Evolutionary conservation across 2,329 filamentous ascomycete species (phyloP).

Genomic region (Fusarium pseudoanthophilum): DNA sequence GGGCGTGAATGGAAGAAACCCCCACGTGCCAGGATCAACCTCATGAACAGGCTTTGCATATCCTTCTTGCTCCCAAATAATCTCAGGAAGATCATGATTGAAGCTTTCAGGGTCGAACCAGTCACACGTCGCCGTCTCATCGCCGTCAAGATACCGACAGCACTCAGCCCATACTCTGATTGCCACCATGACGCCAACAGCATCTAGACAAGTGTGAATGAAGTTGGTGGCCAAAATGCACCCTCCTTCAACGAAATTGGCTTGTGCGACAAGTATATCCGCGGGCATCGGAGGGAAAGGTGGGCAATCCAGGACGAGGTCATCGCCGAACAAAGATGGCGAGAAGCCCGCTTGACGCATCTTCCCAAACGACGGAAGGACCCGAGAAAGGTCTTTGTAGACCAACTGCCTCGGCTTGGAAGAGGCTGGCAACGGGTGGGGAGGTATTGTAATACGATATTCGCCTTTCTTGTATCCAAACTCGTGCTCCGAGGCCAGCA

Average conservation of each 20-base stretch:
- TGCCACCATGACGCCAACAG: neutral
- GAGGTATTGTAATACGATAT: neutral
- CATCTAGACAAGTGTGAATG: constrained; percentile 7
- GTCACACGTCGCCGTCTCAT: neutral
- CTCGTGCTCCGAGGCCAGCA: constrained; percentile 5
- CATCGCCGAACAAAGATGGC: neutral
- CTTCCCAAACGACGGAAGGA: neutral
- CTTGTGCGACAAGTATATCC: constrained; percentile 1
- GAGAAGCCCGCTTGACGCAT: constrained; percentile 4
- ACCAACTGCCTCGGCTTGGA: neutral
- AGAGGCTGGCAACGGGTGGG: neutral
- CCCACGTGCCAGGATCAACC: neutral
- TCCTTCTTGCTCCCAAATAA: constrained; percentile 2
- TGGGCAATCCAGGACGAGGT: neutral
- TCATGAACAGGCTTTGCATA: neutral
- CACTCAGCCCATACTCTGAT: constrained; percentile 1
- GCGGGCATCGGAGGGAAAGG: constrained; percentile 5
- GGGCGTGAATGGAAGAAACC: neutral
- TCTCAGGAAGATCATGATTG: constrained; percentile 1
- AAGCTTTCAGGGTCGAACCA: constrained; percentile 7
- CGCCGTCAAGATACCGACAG: neutral
- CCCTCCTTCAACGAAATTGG: neutral
- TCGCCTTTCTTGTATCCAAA: constrained; percentile 9
- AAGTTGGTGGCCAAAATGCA: constrained; percentile 6
- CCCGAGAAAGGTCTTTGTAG: neutral